A percentile compares a stretch with the other conserved stretches of the same genome.
Evolutionary conservation across 176 grass and related monocot species (phyloP).

Genomic region (Oryza glumipatula): DNA sequence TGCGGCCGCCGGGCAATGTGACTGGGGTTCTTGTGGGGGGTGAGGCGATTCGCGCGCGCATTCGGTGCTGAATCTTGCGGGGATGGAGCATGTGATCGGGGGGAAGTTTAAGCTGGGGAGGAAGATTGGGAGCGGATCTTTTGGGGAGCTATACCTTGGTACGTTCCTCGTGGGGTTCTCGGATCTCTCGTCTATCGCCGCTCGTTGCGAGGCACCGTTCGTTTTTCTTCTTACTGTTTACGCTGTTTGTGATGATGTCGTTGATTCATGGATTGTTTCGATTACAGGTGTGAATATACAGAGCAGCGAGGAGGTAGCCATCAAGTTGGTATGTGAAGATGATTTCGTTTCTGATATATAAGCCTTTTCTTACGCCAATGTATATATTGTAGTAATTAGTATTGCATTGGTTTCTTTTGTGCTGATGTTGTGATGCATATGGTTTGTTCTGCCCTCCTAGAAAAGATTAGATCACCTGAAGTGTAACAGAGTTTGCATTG

Average conservation of each 20-base stretch:
- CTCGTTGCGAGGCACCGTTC: background rate
- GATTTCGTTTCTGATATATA: slow-evolving; percentile 1
- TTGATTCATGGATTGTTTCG: slow-evolving; percentile 2
- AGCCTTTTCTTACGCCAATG: background rate
- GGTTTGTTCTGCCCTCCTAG: background rate
- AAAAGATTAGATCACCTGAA: background rate
- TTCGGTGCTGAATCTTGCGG: slow-evolving; percentile 36
- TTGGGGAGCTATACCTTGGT: slow-evolving; percentile 94
- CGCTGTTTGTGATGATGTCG: slow-evolving; percentile 16
- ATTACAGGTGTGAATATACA: slow-evolving; percentile 63
- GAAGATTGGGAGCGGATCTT: slow-evolving; percentile 97
- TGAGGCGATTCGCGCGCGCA: slow-evolving; percentile 34
- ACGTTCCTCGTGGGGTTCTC: slow-evolving; percentile 24
- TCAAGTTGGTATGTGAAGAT: slow-evolving; percentile 63
- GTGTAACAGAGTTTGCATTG: background rate
- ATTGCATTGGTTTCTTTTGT: background rate
- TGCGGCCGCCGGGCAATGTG: slow-evolving; percentile 53
- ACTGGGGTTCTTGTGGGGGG: background rate
- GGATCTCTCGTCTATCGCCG: slow-evolving; percentile 23
- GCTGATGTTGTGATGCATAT: background rate
- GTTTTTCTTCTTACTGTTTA: background rate
- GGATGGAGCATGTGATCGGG: slow-evolving; percentile 85
- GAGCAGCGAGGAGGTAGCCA: slow-evolving; percentile 55
- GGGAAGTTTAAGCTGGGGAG: slow-evolving; percentile 94
- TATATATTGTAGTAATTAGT: background rate